These are phyloP conservation scores for Priceomyces carsonii DNA, from an alignment of 805 yeast genomes.

Conservation along the genomic window DNA sequence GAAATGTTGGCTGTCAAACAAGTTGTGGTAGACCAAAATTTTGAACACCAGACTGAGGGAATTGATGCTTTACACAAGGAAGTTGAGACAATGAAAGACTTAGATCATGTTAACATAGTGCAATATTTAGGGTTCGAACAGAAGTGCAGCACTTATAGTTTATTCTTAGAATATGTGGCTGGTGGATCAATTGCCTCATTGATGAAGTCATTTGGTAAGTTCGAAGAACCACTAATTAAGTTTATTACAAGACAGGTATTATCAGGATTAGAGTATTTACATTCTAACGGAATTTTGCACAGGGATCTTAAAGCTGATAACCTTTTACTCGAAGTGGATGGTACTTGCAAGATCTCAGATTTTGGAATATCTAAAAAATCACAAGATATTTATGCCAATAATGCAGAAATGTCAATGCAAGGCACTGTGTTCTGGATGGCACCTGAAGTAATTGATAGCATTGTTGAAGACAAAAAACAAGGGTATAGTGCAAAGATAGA, in stretches of 20 bases:
- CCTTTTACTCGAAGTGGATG: conserved; percentile 82
- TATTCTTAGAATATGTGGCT: conserved; percentile 93
- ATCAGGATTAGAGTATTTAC: conserved; percentile 84
- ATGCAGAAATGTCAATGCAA: conserved; percentile 96
- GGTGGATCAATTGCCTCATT: conserved; percentile 96
- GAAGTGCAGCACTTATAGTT: conserved; percentile 68
- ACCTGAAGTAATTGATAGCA: conserved; percentile 93
- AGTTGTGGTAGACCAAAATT: conserved; percentile 57
- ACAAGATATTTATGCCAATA: conserved; percentile 79
- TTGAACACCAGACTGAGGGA: conserved; percentile 53
- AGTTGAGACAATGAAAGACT: conserved; percentile 89
- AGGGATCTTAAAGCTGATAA: conserved; percentile 96
- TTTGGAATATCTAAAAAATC: conserved; percentile 90
- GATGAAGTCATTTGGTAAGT: conserved; percentile 77
- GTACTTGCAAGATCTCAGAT: conserved; percentile 92
- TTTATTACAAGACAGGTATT: conserved; percentile 79
- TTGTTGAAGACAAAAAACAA: conserved; percentile 67
- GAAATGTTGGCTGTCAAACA: conserved; percentile 99
- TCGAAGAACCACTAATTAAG: conserved; percentile 74
- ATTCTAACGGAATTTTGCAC: conserved; percentile 83
- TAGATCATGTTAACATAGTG: conserved; percentile 92
- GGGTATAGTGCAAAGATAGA: conserved; percentile 98
- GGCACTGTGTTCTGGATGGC: conserved; percentile 99
- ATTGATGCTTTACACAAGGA: conserved; percentile 85
- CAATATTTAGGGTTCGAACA: conserved; percentile 95